A percentile compares a stretch with the other conserved stretches of the same genome.
phyloP scores from a whole-genome alignment of 352 stramenopile species.

The Saprolegnia parasitica region DNA sequence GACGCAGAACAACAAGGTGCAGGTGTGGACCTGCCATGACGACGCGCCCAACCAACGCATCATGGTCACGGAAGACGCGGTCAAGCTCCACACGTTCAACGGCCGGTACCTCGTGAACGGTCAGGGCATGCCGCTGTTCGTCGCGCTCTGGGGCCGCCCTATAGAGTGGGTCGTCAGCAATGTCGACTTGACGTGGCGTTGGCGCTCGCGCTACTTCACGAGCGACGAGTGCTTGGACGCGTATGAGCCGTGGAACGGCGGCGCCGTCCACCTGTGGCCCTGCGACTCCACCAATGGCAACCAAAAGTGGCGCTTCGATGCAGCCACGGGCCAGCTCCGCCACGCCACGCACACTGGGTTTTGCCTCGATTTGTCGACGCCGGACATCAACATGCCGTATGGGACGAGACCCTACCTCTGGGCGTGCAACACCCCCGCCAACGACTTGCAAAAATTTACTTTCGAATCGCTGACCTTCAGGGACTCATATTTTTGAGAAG shows the following conservation, averaged over 20 bases:
- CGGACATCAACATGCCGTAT: too few relatives aligned
- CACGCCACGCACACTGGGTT: constrained; percentile 46
- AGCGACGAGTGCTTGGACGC: not conserved
- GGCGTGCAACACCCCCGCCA: not conserved
- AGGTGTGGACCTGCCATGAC: constrained; percentile 16
- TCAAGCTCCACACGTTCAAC: not conserved
- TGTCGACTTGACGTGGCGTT: not conserved
- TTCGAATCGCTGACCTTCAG: not conserved
- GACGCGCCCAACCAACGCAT: not conserved
- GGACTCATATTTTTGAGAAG: too few relatives aligned
- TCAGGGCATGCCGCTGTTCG: not conserved
- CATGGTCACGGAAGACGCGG: not conserved
- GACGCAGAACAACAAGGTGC: not conserved
- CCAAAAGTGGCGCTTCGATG: constrained; percentile 32
- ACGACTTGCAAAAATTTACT: constrained; percentile 3
- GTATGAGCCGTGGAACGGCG: constrained; percentile 2
- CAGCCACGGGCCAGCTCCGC: constrained; percentile 37
- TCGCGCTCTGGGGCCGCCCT: not conserved
- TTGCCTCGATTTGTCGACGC: constrained; percentile 41
- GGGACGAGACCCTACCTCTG: not conserved
- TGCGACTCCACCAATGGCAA: constrained; percentile 43
- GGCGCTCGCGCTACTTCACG: not conserved
- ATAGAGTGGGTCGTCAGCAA: not conserved
- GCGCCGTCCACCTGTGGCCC: constrained; percentile 41
- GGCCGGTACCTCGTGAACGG: not conserved